Conservation (phyloP, 179 eudicot genomes). For the Beta lomatogona region DNA sequence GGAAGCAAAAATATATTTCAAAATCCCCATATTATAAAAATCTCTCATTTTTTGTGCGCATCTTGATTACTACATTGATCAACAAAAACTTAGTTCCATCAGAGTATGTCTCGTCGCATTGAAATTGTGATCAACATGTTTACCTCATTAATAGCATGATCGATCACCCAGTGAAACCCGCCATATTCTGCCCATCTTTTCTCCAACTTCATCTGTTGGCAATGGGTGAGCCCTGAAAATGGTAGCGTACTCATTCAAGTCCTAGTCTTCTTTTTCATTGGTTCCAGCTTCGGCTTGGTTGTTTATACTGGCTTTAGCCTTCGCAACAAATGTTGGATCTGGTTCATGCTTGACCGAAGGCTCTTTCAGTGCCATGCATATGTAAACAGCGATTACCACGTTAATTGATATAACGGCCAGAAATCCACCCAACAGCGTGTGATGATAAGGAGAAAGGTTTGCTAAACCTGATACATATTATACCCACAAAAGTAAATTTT, state of each 20-base stretch:
- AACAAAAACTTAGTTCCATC: not conserved
- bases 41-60: not conserved
- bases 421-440: slow-evolving; percentile 71
- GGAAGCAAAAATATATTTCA: not conserved
- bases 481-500: not conserved
- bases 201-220: slow-evolving; percentile 9
- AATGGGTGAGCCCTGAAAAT: not conserved
- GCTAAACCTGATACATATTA: slow-evolving; percentile 45
- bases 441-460: slow-evolving; percentile 50
- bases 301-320: slow-evolving; percentile 75
- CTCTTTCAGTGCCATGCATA: slow-evolving; percentile 80
- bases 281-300: slow-evolving; percentile 41
- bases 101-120: not conserved
- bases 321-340: slow-evolving; percentile 72
- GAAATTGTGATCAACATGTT: slow-evolving; percentile 9
- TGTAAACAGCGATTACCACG: slow-evolving; percentile 65
- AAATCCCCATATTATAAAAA: slow-evolving; percentile 7
- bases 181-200: not conserved
- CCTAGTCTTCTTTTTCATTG: slow-evolving; percentile 59
- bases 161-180: not conserved
- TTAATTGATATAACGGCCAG: slow-evolving; percentile 81
- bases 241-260: not conserved
- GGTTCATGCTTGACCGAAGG: slow-evolving; percentile 79
- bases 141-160: slow-evolving; percentile 18
- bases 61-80: not conserved